A percentile compares a stretch with the other conserved stretches of the same genome.
Evolutionary conservation across 2,329 filamentous ascomycete genomes (phyloP).

Genomic region (Penicillium expansum): DNA sequence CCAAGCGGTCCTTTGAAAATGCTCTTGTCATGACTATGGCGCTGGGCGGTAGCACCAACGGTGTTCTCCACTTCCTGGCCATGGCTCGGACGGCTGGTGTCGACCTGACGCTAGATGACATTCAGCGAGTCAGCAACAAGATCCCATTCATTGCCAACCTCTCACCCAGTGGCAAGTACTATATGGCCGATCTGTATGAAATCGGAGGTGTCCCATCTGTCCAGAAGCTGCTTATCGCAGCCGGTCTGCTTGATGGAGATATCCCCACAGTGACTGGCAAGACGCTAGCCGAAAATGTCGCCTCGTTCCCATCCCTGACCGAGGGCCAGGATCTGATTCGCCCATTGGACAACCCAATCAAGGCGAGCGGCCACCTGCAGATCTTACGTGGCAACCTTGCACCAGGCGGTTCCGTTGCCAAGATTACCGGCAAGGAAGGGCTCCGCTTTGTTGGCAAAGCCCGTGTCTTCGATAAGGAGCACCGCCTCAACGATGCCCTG

Average conservation of each 20-base stretch:
- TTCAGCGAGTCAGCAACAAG: conserved; percentile 76
- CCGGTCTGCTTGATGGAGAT: conserved; percentile 69
- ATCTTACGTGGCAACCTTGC: conserved; percentile 85
- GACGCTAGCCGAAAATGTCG: conserved; percentile 78
- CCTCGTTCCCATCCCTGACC: conserved; percentile 70
- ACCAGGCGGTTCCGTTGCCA: conserved; percentile 84
- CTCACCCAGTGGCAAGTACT: conserved; percentile 77
- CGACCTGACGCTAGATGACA: conserved; percentile 73
- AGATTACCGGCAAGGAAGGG: conserved; percentile 95
- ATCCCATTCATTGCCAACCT: conserved; percentile 85
- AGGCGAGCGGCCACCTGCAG: conserved; percentile 80
- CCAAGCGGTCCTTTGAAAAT: conserved; percentile 79
- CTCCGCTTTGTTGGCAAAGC: conserved; percentile 76
- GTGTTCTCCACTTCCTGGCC: conserved; percentile 82
- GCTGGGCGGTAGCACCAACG: conserved; percentile 86
- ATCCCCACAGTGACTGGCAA: conserved; percentile 81
- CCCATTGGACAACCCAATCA: conserved; percentile 78
- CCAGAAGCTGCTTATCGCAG: conserved; percentile 78
- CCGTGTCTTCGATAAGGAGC: conserved; percentile 82
- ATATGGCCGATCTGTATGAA: conserved; percentile 84
- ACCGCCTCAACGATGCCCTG: conserved; percentile 71
- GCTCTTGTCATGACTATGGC: conserved; percentile 88
- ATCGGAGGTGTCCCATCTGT: conserved; percentile 83
- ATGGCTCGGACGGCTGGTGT: conserved; percentile 86
- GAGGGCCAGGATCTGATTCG: conserved; percentile 81